Evolutionary conservation across 495 filamentous ascomycete genomes (phyloP).

Genomic region (Pseudevernia furfuracea): DNA sequence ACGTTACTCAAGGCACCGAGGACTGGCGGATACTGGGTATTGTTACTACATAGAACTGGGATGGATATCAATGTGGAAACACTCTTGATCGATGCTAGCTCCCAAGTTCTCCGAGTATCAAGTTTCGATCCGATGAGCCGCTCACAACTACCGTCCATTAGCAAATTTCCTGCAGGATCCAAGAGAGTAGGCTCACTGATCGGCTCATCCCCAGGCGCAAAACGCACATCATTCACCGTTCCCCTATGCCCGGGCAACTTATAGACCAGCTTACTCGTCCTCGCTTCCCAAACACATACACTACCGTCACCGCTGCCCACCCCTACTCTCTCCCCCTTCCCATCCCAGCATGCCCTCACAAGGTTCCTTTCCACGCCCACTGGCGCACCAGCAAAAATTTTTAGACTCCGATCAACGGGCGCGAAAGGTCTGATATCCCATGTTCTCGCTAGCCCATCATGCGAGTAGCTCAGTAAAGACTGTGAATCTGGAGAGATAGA

Average conservation of each 20-base stretch:
- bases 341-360: constrained; percentile 83
- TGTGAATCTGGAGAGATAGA: constrained; percentile 87
- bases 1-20: not conserved
- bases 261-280: constrained; percentile 78
- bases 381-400: constrained; percentile 82
- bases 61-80: not conserved
- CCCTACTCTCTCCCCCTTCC: constrained; percentile 75
- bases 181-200: constrained; percentile 60
- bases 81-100: constrained; percentile 10
- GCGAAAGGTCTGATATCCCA: constrained; percentile 98
- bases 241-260: constrained; percentile 95
- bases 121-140: constrained; percentile 62
- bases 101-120: constrained; percentile 21
- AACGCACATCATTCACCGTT: constrained; percentile 88
- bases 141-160: constrained; percentile 62
- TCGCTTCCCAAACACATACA: constrained; percentile 81
- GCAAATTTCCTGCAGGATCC: constrained; percentile 2
- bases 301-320: constrained; percentile 86
- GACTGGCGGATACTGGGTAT: no score
- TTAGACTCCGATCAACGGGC: constrained; percentile 71
- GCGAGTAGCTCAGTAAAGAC: constrained; percentile 80
- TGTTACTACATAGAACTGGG: not conserved
- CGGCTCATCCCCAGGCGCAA: constrained; percentile 74
- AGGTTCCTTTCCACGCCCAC: constrained; percentile 87
- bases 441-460: constrained; percentile 86